Evolutionary conservation across 2,329 filamentous ascomycete genomes (phyloP), one percentile per base, ranked within the genome.

Genomic region (Talaromyces islandicus): DNA sequence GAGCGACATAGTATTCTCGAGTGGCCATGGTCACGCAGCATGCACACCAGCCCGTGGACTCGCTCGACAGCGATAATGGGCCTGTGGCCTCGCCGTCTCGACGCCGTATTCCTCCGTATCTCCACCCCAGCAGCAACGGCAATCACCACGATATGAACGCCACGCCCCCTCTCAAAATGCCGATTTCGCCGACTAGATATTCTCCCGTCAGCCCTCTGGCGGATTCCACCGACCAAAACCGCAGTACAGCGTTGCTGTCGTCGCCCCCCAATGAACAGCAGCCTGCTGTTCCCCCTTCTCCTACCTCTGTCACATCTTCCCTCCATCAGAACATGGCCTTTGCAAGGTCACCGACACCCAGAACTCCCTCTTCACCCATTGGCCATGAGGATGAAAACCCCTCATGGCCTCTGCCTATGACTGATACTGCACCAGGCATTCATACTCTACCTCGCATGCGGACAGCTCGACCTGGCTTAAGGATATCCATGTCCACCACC

Each of bases 1-100:
- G 69, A 68, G 66, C 69, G 71, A 68, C 66, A 64, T 70, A 61
- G 64, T 67, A 67, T 64, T 46, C 58, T 32, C 61, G 68, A 67
- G 74, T 76, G 75, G 73, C 74, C 72, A 77, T 77, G 75, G 74
- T 75, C 75, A 76, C 73, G 72, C 73, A 71, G 70, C 71, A 72
- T 73, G 73, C 69, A 67, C 62, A 63, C 66, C 70, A 71, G 68
- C 66, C 72, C 69, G 65, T 69, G 69, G 64, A 68, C 69, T 63
- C 66, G 66, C 62, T 60, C 65, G 64, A 70, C 64, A 24, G 50
- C 68, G 68, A 71, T 62, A 68, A 69, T 61, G 69, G 69, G 62
- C 64, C 68, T 41, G 25, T 35, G 46, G 30, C 48, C 32, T 41
- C 53, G 29, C 58, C 35, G 32, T 57, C 57, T 63, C 70, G 69